Evolutionary conservation across 2,329 filamentous ascomycete species (phyloP), one percentile per base, ranked within the genome.

Genomic region (Exophiala sp.): DNA sequence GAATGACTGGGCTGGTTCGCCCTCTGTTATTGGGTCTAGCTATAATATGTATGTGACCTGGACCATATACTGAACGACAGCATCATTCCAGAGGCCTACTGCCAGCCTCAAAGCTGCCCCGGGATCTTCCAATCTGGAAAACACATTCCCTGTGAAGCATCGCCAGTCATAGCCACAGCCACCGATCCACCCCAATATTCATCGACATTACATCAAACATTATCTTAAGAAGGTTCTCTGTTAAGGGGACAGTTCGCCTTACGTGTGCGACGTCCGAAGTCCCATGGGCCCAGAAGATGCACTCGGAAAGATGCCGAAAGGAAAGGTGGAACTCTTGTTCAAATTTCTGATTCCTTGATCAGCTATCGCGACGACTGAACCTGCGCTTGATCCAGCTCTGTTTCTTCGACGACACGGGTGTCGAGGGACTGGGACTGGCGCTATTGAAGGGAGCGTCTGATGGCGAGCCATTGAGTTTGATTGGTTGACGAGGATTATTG

Each of bases 311-410:
- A 45, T 46, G 50, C 53, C 50, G 42, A 50, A 50, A 50, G 49
- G 29, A 30, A 24, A n/a, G n/a, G n/a, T n/a, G n/a, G n/a, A 39
- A 27, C 5, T 27, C 24, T 34, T 27, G 23, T 7, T 18, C 19
- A 13, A 11, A 16, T 18, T 37, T 29, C 34, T 41, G 6, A 14
- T 43, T 16, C 11, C 30, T 6, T 18, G 22, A 35, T 54, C 34
- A 54, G 35, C 49, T 37, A 9, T 43, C 56, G 32, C 70, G 73
- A 68, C 76, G 89, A 75, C 85, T 93, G 68, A 95, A 93, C 48
- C 83, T 78, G 61, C 82, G 81, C 64, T 86, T 81, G 62, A 97
- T 83, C 88, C 90, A 95, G 65, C 89, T 93, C 77, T 89, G 90
- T 58, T 43, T 48, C 86, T 78, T 76, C 95, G 95, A 29, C 22